Conservation (phyloP, 2,329 filamentous ascomycete species). For the Nemania sp. region DNA sequence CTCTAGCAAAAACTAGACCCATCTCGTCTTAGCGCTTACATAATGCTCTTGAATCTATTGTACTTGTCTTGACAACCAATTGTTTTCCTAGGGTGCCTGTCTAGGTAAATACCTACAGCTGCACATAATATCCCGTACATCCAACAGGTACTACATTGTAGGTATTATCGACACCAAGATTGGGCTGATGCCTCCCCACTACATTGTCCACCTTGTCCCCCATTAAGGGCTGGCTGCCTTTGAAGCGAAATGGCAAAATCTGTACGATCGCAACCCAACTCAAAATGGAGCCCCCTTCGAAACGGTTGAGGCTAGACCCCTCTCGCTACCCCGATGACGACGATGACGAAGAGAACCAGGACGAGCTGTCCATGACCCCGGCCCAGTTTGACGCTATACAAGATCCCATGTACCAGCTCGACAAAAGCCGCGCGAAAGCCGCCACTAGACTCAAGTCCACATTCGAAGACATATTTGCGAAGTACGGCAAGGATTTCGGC, state of each 20-base stretch:
- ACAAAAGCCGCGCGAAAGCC: slow-evolving; percentile 73
- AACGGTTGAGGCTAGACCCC: slow-evolving; percentile 69
- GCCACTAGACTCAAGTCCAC: slow-evolving; percentile 81
- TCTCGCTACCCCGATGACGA: slow-evolving; percentile 55
- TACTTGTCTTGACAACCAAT: slow-evolving; percentile 1
- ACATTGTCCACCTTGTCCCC: neutral
- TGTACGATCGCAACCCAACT: slow-evolving; percentile 3
- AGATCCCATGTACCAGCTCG: slow-evolving; percentile 68
- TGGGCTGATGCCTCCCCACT: neutral
- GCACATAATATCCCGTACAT: neutral
- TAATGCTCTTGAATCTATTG: too few relatives aligned
- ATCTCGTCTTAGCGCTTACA: neutral
- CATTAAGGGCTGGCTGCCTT: neutral
- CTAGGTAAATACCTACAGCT: too few relatives aligned
- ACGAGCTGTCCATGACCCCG: slow-evolving; percentile 62
- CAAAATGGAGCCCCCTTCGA: slow-evolving; percentile 69
- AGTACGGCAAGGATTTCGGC: slow-evolving; percentile 86
- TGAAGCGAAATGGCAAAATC: slow-evolving; percentile 17
- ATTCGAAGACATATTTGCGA: slow-evolving; percentile 89
- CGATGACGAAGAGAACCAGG: slow-evolving; percentile 58
- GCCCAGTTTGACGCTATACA: slow-evolving; percentile 61
- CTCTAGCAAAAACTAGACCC: neutral
- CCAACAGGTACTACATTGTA: neutral
- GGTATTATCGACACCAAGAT: neutral
- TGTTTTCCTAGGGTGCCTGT: too few relatives aligned